These are phyloP conservation scores for Nothophaeocryptopus gaeumannii DNA, from an alignment of 2,329 filamentous ascomycete species.

Conservation along the genomic window DNA sequence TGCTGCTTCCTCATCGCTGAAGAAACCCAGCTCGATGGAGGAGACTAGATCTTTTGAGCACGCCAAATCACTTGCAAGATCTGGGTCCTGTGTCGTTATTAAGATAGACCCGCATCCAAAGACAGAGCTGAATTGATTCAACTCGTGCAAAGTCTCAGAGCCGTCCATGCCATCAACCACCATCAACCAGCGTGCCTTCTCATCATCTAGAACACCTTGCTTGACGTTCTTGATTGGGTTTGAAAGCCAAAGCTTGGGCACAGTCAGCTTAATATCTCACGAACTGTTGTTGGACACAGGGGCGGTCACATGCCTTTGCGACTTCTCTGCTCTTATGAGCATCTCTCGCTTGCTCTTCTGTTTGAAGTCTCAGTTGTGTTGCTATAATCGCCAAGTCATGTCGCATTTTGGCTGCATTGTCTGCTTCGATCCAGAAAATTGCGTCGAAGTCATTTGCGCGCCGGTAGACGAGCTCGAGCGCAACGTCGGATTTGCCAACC, in stretches of 20 bases:
- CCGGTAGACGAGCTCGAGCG: slow-evolving; percentile 1
- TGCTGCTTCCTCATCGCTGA: not conserved
- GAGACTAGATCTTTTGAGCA: not conserved
- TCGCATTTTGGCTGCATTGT: slow-evolving; percentile 6
- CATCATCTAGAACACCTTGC: no score
- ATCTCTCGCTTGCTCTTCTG: not conserved
- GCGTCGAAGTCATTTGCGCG: slow-evolving; percentile 5
- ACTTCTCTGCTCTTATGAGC: slow-evolving; percentile 3
- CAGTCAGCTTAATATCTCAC: not conserved
- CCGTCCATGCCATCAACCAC: slow-evolving; percentile 7
- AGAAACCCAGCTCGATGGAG: not conserved
- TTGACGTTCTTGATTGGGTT: not conserved
- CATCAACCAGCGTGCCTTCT: slow-evolving; percentile 3
- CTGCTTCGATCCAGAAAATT: slow-evolving; percentile 8
- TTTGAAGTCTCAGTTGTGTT: not conserved
- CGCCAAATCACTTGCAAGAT: not conserved
- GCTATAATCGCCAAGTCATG: slow-evolving; percentile 4
- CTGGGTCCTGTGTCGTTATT: slow-evolving; percentile 3
- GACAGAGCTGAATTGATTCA: slow-evolving; percentile 1
- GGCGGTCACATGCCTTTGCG: no score
- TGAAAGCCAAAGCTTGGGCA: not conserved
- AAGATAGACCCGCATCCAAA: slow-evolving; percentile 4
- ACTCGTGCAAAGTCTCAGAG: not conserved
- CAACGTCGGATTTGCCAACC: slow-evolving; percentile 8
- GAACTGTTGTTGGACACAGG: no score